Evolutionary conservation across 129 eudicot genomes (phyloP), one percentile per base, ranked within the genome.

Genomic region (Tagetes erecta): DNA sequence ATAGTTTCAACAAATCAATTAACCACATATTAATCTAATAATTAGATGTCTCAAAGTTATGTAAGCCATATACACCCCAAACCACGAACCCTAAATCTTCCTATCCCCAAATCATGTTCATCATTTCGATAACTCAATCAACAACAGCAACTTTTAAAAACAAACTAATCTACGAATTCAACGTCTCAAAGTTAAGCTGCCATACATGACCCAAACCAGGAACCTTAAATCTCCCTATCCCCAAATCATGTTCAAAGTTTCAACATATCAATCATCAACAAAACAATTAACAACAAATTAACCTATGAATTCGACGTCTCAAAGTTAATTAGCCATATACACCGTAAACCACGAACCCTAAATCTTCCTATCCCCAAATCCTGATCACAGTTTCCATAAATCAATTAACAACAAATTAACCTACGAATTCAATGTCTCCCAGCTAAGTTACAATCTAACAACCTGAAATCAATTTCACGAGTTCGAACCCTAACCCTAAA

Each of bases 321-420:
- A 20, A 83, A 69, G 79, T 75, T 86, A 67, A 80, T 88, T 91
- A 72, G 87, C 92, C 96, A 89, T 89, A 64, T 53, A 53, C 70
- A 70, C 73, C 85, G 77, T 82, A 72, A 85, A 41, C 75, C 60
- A 56, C 68, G 53, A 63, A 70, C 20, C 70, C 71, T 72, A 74
- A 52, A 20, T 64, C 12, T 70, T 38, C 38, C 44, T 65, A 41
- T 64, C 70, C 69, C 38, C 38, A 44, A 65, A 62, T 62, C 74
- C 68, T 72, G 83, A 27, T 72, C 7, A 79, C 31, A 71, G 36
- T 59, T 60, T 40, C 76, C 44, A 68, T 8, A 10, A 58, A 42
- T 3, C 8, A 63, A 37, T 14, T 45, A 3, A 56, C 10, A 53
- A 64, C 51, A 8, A 49, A 55, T 36, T 42, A 49, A 47, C 39